phyloP scores from a whole-genome alignment of 768 basidiomycete species.

The Boletales sp. region DNA sequence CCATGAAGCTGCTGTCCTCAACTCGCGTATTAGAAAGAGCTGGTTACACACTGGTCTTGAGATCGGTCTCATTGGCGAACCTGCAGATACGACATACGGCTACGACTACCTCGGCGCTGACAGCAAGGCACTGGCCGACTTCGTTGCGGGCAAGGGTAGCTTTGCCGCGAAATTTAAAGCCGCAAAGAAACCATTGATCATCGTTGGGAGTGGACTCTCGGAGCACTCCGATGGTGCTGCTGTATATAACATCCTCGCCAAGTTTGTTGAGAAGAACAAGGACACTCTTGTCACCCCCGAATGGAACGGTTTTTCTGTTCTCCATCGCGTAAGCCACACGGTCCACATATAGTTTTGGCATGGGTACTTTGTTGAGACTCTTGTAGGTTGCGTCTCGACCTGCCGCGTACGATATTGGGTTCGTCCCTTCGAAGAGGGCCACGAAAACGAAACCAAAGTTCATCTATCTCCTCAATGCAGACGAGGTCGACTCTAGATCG shows the following conservation, averaged over 20 bases:
- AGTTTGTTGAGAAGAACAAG: constrained; percentile 79
- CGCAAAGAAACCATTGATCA: constrained; percentile 89
- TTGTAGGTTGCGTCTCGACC: constrained; percentile 82
- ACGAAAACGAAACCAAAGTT: constrained; percentile 83
- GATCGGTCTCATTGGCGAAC: constrained; percentile 86
- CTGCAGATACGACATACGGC: constrained; percentile 87
- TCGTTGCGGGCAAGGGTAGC: constrained; percentile 70
- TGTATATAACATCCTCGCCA: constrained; percentile 71
- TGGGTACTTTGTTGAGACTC: not conserved
- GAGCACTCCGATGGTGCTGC: constrained; percentile 85
- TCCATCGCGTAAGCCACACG: constrained; percentile 70
- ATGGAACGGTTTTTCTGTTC: constrained; percentile 93
- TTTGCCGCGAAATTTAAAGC: constrained; percentile 86
- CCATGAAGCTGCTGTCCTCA: constrained; percentile 95
- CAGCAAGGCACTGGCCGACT: constrained; percentile 70
- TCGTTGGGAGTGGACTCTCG: constrained; percentile 82
- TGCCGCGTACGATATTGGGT: constrained; percentile 93
- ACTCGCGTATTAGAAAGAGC: constrained; percentile 93
- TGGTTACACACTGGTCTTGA: constrained; percentile 88
- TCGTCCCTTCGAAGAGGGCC: constrained; percentile 80
- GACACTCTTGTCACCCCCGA: constrained; percentile 73
- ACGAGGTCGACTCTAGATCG: constrained; percentile 83
- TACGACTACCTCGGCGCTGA: constrained; percentile 87
- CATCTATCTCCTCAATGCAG: constrained; percentile 93
- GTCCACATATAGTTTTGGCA: not conserved